Percentiles rank a stretch among this genome's conserved stretches.
These are phyloP conservation scores for Yamadazyma paraphyllophila DNA, from an alignment of 805 yeast genomes.

Conservation along the genomic window DNA sequence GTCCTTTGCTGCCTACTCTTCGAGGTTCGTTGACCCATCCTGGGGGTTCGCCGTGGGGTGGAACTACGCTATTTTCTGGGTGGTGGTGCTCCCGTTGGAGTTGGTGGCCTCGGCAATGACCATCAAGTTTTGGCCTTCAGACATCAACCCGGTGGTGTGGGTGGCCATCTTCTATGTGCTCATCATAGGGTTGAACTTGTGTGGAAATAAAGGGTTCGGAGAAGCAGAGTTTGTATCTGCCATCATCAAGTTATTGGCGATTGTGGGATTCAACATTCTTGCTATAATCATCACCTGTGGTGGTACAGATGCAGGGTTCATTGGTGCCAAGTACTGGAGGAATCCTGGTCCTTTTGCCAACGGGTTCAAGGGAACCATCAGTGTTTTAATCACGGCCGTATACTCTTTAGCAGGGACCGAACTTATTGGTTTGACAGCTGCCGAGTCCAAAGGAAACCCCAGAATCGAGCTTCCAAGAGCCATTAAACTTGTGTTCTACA, in stretches of 20 bases:
- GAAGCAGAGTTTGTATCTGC: slow-evolving; percentile 37
- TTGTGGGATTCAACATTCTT: slow-evolving; percentile 41
- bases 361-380: slow-evolving; percentile 42
- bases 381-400: slow-evolving; percentile 40
- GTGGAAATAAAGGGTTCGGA: slow-evolving; percentile 37
- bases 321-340: slow-evolving; percentile 39
- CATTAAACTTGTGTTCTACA: slow-evolving; percentile 43
- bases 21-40: slow-evolving; percentile 41
- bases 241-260: slow-evolving; percentile 34
- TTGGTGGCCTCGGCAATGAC: slow-evolving; percentile 42
- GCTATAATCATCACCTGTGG: slow-evolving; percentile 41
- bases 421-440: slow-evolving; percentile 38
- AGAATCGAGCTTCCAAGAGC: slow-evolving; percentile 40
- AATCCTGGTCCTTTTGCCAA: slow-evolving; percentile 36
- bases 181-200: slow-evolving; percentile 32
- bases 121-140: slow-evolving; percentile 38
- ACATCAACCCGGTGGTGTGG: slow-evolving; percentile 42
- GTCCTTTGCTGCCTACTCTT: slow-evolving; percentile 40
- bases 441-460: slow-evolving; percentile 38
- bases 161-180: slow-evolving; percentile 38
- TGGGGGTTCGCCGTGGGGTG: slow-evolving; percentile 47
- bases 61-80: slow-evolving; percentile 45
- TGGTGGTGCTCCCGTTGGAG: slow-evolving; percentile 42
- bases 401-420: slow-evolving; percentile 45
- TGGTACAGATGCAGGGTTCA: slow-evolving; percentile 38